Evolutionary conservation across 305 asterid genomes (phyloP).

Genomic region (Lippia alba): DNA sequence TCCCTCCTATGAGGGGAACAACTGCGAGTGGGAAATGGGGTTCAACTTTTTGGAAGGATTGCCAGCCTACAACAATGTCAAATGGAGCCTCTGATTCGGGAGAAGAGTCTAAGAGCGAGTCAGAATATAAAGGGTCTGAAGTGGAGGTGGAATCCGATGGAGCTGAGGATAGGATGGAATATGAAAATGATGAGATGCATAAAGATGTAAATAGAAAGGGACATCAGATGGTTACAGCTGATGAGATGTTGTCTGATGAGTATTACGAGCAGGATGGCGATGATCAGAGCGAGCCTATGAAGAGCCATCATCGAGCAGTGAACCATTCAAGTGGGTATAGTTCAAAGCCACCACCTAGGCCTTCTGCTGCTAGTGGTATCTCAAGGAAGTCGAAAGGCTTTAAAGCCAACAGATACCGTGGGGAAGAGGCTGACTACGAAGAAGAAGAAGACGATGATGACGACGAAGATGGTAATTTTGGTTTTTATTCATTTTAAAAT

Average conservation of each 20-base stretch:
- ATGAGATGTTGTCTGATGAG: slow-evolving; percentile 98
- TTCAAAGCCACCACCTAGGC: slow-evolving; percentile 57
- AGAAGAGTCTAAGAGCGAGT: slow-evolving; percentile 89
- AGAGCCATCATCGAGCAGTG: slow-evolving; percentile 60
- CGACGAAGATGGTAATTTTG: slow-evolving; percentile 70
- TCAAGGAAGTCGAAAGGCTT: slow-evolving; percentile 63
- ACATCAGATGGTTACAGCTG: slow-evolving; percentile 67
- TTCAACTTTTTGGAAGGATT: slow-evolving; percentile 86
- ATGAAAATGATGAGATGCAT: slow-evolving; percentile 60
- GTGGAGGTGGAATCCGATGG: slow-evolving; percentile 72
- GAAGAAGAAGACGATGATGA: slow-evolving; percentile 70
- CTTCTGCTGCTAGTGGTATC: slow-evolving; percentile 50
- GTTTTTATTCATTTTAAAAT: slow-evolving; percentile 8
- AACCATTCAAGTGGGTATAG: slow-evolving; percentile 61
- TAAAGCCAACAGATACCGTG: slow-evolving; percentile 55
- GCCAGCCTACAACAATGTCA: slow-evolving; percentile 54
- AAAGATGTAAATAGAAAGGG: slow-evolving; percentile 56
- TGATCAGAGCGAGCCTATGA: slow-evolving; percentile 74
- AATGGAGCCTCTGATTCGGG: slow-evolving; percentile 71
- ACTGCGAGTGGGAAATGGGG: slow-evolving; percentile 75
- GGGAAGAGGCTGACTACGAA: slow-evolving; percentile 60
- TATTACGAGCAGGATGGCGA: slow-evolving; percentile 98
- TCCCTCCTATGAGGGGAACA: slow-evolving; percentile 51
- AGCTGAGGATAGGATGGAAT: slow-evolving; percentile 58
- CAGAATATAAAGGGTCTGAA: slow-evolving; percentile 92